Evolutionary conservation across 1,284 basidiomycete genomes (phyloP).

Genomic region (Malassezia japonica): DNA sequence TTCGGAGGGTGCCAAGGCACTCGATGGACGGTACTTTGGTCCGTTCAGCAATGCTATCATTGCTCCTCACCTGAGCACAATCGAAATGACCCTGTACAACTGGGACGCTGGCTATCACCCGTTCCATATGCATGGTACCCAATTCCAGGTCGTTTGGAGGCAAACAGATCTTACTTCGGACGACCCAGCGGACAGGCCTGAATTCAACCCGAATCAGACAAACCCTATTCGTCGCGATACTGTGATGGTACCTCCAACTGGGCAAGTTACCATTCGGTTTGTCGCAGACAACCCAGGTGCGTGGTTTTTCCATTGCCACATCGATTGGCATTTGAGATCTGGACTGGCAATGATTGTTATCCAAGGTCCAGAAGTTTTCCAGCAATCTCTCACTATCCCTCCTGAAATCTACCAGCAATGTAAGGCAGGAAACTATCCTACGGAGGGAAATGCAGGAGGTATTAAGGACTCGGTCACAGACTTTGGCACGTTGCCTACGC

Average conservation of each 20-base stretch:
- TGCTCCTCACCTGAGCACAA: slow-evolving; percentile 61
- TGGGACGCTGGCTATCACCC: slow-evolving; percentile 65
- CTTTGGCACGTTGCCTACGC: slow-evolving; percentile 18
- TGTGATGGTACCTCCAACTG: slow-evolving; percentile 54
- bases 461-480: slow-evolving; percentile 26
- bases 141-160: slow-evolving; percentile 57
- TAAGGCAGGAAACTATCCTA: slow-evolving; percentile 55
- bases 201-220: slow-evolving; percentile 63
- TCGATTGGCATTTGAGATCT: slow-evolving; percentile 61
- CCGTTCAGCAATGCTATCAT: slow-evolving; percentile 55
- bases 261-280: slow-evolving; percentile 61
- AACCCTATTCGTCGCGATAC: slow-evolving; percentile 78
- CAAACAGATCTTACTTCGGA: slow-evolving; percentile 65
- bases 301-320: slow-evolving; percentile 50
- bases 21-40: slow-evolving; percentile 8
- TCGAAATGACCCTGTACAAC: slow-evolving; percentile 73
- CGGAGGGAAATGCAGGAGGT: slow-evolving; percentile 42
- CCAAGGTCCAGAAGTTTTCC: slow-evolving; percentile 57
- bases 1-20: background rate
- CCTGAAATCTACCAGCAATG: slow-evolving; percentile 65
- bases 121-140: slow-evolving; percentile 21
- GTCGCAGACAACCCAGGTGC: slow-evolving; percentile 60
- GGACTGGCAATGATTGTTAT: slow-evolving; percentile 67
- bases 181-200: slow-evolving; percentile 69
- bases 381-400: slow-evolving; percentile 15